phyloP scores from a whole-genome alignment of 192 early-diverging fungal species.

The Endogone sp. region DNA sequence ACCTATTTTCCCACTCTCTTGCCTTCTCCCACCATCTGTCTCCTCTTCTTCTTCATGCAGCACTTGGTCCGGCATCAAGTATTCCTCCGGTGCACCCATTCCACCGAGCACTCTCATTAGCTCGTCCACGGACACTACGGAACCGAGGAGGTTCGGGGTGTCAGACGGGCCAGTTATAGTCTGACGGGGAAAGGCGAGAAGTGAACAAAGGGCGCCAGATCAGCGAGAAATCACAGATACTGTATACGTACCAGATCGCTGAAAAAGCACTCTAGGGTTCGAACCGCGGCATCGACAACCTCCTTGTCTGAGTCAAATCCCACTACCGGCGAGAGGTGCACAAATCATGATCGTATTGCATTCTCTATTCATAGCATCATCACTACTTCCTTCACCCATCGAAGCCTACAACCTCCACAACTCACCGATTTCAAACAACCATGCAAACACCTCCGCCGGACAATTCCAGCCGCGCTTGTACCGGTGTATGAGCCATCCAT shows the following conservation, averaged over 20 bases:
- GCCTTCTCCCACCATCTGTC: neutral
- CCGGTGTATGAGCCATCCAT: neutral
- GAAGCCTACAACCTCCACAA: neutral
- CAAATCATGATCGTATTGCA: too few relatives aligned
- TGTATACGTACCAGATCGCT: neutral
- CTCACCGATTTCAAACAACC: neutral
- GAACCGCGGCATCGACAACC: neutral
- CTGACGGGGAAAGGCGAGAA: too few relatives aligned
- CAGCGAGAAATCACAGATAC: too few relatives aligned
- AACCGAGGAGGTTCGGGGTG: neutral
- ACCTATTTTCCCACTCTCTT: neutral
- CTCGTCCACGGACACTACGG: neutral
- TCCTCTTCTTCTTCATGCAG: neutral
- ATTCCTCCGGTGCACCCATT: neutral
- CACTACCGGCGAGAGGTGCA: neutral
- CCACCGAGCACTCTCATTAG: neutral
- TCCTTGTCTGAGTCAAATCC: neutral
- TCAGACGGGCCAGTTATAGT: neutral
- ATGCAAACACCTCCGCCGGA: neutral
- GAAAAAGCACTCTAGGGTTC: neutral
- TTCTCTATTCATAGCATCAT: too few relatives aligned
- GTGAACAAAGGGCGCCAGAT: too few relatives aligned
- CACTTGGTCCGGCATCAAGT: neutral
- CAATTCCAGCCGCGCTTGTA: neutral
- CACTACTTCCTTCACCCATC: too few relatives aligned